phyloP scores from a whole-genome alignment of 2,329 filamentous ascomycete genomes.

The Pseudogymnoascus sp. region DNA sequence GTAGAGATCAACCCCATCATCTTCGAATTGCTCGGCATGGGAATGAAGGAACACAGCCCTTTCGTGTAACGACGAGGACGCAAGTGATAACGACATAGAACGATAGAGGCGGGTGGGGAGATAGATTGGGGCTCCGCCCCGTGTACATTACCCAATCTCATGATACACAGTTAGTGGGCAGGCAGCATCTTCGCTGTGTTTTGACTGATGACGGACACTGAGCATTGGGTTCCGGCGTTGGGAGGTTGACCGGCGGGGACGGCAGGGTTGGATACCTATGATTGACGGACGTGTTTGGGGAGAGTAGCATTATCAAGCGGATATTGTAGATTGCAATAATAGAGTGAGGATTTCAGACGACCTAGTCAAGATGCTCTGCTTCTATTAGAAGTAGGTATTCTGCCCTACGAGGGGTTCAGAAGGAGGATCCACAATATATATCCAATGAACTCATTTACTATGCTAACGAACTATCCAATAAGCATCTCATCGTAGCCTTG shows the following conservation, averaged over 20 bases:
- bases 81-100: neutral
- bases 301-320: neutral
- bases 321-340: neutral
- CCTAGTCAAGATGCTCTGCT: too few species aligned
- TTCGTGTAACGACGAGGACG: neutral
- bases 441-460: neutral
- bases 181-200: neutral
- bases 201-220: neutral
- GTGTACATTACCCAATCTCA: conserved; percentile 5
- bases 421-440: neutral
- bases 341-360: neutral
- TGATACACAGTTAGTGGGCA: neutral
- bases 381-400: too few species aligned
- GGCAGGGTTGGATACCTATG: neutral
- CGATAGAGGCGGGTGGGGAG: neutral
- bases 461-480: neutral
- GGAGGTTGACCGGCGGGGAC: neutral
- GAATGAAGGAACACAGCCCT: conserved; percentile 21
- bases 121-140: neutral
- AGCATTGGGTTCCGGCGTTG: neutral
- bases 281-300: neutral
- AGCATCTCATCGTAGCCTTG: neutral
- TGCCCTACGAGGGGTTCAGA: too few species aligned
- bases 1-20: conserved; percentile 39
- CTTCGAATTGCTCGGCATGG: conserved; percentile 36